Base-by-base conservation (phyloP, 164 flowering plant species). In the Vitis amurensis region DNA sequence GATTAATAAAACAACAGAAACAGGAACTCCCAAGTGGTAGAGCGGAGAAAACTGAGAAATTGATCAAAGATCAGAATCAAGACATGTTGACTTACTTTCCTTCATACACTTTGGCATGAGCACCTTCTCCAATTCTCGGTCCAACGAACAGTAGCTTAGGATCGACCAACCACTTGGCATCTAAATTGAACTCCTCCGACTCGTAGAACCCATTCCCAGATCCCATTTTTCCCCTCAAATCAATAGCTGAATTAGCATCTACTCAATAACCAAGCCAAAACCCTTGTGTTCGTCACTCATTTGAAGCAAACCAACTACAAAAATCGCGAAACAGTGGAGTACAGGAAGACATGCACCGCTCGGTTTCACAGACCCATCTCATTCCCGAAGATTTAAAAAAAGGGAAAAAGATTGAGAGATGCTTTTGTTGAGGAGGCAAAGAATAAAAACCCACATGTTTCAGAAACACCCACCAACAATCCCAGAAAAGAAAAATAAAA, bases 71-170 rank as follows among this genome's bases (percentile, higher is more conserved):
- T 12, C 3, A 70, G 17, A 30, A 62, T 8, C 16, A 19, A 31
- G 44, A 29, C 60, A 61, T 0, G 50, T 71, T 51, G 49, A 89
- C 99, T 91, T 87, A 94, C 99, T 92, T 92, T 74, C 98, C 99
- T 76, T 94, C 93, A 44, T 92, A 92, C 7, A 92, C 99, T 84
- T 94, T 94, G 75, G 96, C 97, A 82, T 94, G 97, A 75, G 96
- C 98, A 57, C 99, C 97, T 70, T 92, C 97, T 47, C 98, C 97
- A 77, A 94, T 91, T 78, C 82, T 91, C 0, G 99, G 97, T 1
- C 99, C 98, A 70, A 94, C 97, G 76, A 94, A 90, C 1, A 94
- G 89, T 37, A 74, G 91, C 78, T 89, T 88, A 0, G 99, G 97
- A 86, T 94, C 97, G 56, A 94, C 71, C 67, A 91, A 71, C 97